Conservation (phyloP, 2,329 filamentous ascomycete genomes). For the Colletotrichum abscissum region DNA sequence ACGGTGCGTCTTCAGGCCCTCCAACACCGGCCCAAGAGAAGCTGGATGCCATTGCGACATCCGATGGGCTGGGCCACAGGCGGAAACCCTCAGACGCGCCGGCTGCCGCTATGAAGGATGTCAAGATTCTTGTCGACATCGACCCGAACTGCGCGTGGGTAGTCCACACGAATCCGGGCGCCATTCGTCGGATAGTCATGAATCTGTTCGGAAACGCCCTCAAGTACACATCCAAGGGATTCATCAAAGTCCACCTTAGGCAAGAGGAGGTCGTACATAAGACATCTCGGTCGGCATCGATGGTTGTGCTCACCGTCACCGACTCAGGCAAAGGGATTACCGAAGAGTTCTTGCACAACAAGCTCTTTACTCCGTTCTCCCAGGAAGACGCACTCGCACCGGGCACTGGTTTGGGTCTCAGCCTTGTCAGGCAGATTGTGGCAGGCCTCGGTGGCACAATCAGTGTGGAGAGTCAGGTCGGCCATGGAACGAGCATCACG, state of each 20-base stretch:
- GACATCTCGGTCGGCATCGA: slow-evolving; percentile 38
- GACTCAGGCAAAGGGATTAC: slow-evolving; percentile 74
- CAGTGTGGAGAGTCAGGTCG: slow-evolving; percentile 61
- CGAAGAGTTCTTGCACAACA: slow-evolving; percentile 66
- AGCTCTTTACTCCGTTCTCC: slow-evolving; percentile 69
- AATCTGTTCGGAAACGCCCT: slow-evolving; percentile 65
- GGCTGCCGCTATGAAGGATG: slow-evolving; percentile 37
- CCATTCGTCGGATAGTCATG: slow-evolving; percentile 62
- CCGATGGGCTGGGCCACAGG: slow-evolving; percentile 20
- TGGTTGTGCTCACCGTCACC: slow-evolving; percentile 56
- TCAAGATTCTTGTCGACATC: slow-evolving; percentile 61
- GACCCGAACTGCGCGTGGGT: slow-evolving; percentile 57
- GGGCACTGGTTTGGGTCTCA: slow-evolving; percentile 70
- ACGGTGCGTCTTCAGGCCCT: slow-evolving; percentile 41
- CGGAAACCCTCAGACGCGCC: slow-evolving; percentile 20
- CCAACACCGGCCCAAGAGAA: slow-evolving; percentile 34
- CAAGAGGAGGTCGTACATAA: slow-evolving; percentile 36
- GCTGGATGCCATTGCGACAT: slow-evolving; percentile 34
- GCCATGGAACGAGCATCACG: slow-evolving; percentile 63
- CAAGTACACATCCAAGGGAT: slow-evolving; percentile 61
- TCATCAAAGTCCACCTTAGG: slow-evolving; percentile 51
- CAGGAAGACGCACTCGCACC: slow-evolving; percentile 69
- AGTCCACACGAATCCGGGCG: slow-evolving; percentile 65
- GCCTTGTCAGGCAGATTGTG: slow-evolving; percentile 68
- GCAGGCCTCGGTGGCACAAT: slow-evolving; percentile 67